These are phyloP conservation scores for Pyrenophora seminiperda DNA, from an alignment of 2,329 filamentous ascomycete genomes.

Conservation along the genomic window DNA sequence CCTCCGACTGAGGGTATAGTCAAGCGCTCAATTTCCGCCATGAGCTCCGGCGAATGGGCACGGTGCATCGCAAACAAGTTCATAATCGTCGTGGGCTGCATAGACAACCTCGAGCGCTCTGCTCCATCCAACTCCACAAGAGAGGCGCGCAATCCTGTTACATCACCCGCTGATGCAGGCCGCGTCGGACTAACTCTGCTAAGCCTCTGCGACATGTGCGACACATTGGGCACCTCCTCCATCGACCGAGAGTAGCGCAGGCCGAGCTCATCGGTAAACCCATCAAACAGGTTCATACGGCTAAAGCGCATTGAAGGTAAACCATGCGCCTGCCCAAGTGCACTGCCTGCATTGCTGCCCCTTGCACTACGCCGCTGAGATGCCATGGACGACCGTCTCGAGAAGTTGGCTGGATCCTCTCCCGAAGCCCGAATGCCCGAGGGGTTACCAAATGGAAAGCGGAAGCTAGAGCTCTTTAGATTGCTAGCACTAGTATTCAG, in stretches of 20 bases:
- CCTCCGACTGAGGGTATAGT: slow-evolving; percentile 54
- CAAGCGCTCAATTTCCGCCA: slow-evolving; percentile 53
- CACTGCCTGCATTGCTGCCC: slow-evolving; percentile 28
- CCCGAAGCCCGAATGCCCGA: slow-evolving; percentile 25
- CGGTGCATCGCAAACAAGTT: slow-evolving; percentile 27
- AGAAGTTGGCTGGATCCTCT: slow-evolving; percentile 29
- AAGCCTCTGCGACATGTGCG: slow-evolving; percentile 39
- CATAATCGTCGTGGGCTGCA: slow-evolving; percentile 16
- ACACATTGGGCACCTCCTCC: slow-evolving; percentile 35
- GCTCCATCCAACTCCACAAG: slow-evolving; percentile 52
- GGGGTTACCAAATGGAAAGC: slow-evolving; percentile 28
- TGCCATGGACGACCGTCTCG: slow-evolving; percentile 27
- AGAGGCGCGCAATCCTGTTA: slow-evolving; percentile 54
- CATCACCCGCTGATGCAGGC: slow-evolving; percentile 42
- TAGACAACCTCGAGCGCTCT: slow-evolving; percentile 17
- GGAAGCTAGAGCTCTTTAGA: slow-evolving; percentile 36
- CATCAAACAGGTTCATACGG: slow-evolving; percentile 52
- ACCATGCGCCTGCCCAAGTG: slow-evolving; percentile 39
- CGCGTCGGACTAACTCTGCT: slow-evolving; percentile 42
- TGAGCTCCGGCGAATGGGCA: slow-evolving; percentile 48
- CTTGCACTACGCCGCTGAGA: slow-evolving; percentile 29
- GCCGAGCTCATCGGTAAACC: slow-evolving; percentile 52
- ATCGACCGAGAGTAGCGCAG: slow-evolving; percentile 47
- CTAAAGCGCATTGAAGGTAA: slow-evolving; percentile 58
- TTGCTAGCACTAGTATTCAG: slow-evolving; percentile 46